Evolutionary conservation across 306 rosid genomes (phyloP), one percentile per base, ranked within the genome.

Genomic region (Ziziphus jujuba): DNA sequence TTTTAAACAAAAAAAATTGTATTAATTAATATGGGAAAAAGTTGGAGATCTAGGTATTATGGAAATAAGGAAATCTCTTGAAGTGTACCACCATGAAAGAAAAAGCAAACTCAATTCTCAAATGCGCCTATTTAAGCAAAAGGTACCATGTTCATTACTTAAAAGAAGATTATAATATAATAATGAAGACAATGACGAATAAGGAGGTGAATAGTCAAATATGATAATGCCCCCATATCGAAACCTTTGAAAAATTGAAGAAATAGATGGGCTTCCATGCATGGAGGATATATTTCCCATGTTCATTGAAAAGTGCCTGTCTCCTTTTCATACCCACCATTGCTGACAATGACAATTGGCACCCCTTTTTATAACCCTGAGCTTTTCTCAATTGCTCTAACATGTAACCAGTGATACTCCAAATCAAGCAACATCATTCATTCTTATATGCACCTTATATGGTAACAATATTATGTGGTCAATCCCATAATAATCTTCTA

Each of bases 221-320:
- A 31, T 40, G 48, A 54, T 15, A 64, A 40, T 21, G 38, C 35
- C 61, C 38, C 56, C 45, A 56, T 34, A 47, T 59, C 15, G 33
- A 23, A 40, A 31, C 10, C 22, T 63, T 19, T 7, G 59, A 56
- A 48, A n/a, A 4, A 53, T 50, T 19, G 35, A 63, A 50, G 47
- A 33, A 19, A 59, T 51, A 43, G 48, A 54, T 65, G 73, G 72
- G 55, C 20, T 63, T 44, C 72, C 55, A 36, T 21, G 66, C 77
- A 68, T 31, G 73, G 72, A 13, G 65, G 24, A 62, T 63, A 58
- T 66, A 38, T 68, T 71, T 66, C 66, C 71, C 74, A 80, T 66
- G 66, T 73, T 79, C 55, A 59, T 56, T 20, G 40, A 48, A 69
- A 69, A 61, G 44, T 56, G n/a, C 22, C n/a, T 59, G 70, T 65